These are phyloP conservation scores for Decorospora gaudefroyi DNA, from an alignment of 2,329 filamentous ascomycete genomes.

Conservation along the genomic window DNA sequence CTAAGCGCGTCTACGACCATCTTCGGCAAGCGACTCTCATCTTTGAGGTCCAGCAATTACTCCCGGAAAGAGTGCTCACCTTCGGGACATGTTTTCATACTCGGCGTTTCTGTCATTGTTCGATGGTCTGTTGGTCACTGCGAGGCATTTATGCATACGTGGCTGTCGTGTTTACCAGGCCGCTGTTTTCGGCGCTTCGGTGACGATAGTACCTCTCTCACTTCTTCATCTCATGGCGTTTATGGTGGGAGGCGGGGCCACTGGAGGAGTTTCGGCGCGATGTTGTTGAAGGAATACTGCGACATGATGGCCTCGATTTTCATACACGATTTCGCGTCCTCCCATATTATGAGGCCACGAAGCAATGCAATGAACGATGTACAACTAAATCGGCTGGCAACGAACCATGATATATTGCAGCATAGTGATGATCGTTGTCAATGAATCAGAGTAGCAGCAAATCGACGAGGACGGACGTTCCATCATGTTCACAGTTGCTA, in stretches of 20 bases:
- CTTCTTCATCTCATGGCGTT: conserved; percentile 4
- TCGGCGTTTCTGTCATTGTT: background rate
- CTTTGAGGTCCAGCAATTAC: background rate
- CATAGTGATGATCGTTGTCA: background rate
- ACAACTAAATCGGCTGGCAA: background rate
- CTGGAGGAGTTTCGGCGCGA: conserved; percentile 9
- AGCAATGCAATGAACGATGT: conserved; percentile 4
- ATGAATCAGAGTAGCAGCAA: background rate
- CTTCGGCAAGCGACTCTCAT: background rate
- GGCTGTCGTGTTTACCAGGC: no score
- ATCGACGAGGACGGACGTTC: no score
- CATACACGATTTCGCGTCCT: conserved; percentile 2
- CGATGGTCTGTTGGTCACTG: background rate
- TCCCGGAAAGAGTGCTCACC: background rate
- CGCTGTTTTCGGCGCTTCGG: no score
- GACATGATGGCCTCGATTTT: conserved; percentile 4
- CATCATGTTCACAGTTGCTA: no score
- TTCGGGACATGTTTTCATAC: background rate
- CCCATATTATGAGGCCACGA: conserved; percentile 4
- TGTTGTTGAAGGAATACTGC: conserved; percentile 1
- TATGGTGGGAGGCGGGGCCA: background rate
- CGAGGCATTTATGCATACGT: no score
- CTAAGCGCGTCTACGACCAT: background rate
- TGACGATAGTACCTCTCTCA: background rate
- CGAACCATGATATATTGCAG: background rate